Evolutionary conservation across 805 yeast species (phyloP).

Genomic region (Monosporozyma aerobia): DNA sequence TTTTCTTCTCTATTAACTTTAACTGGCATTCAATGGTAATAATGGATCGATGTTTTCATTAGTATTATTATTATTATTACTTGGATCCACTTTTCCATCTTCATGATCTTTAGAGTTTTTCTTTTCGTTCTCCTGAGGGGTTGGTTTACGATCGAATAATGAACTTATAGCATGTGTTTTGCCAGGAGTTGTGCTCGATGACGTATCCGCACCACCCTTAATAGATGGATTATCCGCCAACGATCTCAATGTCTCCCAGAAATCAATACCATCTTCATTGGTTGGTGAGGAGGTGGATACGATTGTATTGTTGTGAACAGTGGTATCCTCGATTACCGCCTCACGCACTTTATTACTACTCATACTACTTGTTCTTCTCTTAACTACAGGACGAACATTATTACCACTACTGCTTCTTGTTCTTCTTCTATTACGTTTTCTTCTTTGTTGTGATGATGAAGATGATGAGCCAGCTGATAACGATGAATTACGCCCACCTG

Average conservation of each 20-base stretch:
- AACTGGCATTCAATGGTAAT: slow-evolving; percentile 5
- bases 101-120: background rate
- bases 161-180: background rate
- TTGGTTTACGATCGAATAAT: background rate
- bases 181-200: background rate
- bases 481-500: slow-evolving; percentile 1
- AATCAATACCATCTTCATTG: slow-evolving; percentile 54
- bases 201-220: slow-evolving; percentile 8
- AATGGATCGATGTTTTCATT: slow-evolving; percentile 4
- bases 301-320: background rate
- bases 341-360: background rate
- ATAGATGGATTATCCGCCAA: slow-evolving; percentile 30
- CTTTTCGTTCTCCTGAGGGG: background rate
- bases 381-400: background rate
- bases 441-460: background rate
- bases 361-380: slow-evolving; percentile 3
- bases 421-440: slow-evolving; percentile 8
- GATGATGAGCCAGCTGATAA: background rate
- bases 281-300: background rate
- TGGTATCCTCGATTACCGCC: background rate
- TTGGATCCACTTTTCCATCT: background rate
- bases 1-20: background rate
- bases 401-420: background rate
- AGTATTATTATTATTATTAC: background rate
- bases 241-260: slow-evolving; percentile 62